Percentiles rank a stretch among this genome's conserved stretches.
These are phyloP conservation scores for Metroxylon sagu DNA, from an alignment of 176 grass and related monocot species.

Conservation along the genomic window DNA sequence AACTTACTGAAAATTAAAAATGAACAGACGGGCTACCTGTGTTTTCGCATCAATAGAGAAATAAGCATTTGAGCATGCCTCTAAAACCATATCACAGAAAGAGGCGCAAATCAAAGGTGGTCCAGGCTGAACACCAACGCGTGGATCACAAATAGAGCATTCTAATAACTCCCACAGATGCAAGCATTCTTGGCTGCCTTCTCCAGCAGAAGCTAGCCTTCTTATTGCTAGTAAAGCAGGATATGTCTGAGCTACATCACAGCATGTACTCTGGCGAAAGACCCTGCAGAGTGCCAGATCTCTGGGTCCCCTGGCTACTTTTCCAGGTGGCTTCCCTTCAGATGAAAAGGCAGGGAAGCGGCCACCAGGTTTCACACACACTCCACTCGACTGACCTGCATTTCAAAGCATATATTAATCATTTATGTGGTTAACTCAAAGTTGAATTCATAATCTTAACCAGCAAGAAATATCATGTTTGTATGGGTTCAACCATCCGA, in stretches of 20 bases:
- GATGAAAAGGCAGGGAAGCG: slow-evolving; percentile 59
- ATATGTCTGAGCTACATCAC: slow-evolving; percentile 71
- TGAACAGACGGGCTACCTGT: slow-evolving; percentile 42
- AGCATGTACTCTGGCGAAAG: slow-evolving; percentile 82
- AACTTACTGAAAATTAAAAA: too few species aligned
- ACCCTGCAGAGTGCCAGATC: slow-evolving; percentile 80
- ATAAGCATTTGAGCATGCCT: slow-evolving; percentile 77
- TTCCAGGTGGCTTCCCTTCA: slow-evolving; percentile 69
- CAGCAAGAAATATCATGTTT: too few species aligned
- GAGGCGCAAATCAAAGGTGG: slow-evolving; percentile 65
- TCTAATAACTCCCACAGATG: slow-evolving; percentile 93
- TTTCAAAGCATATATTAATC: neutral
- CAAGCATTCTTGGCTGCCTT: slow-evolving; percentile 75
- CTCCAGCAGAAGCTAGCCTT: slow-evolving; percentile 78
- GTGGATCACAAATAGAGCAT: slow-evolving; percentile 89
- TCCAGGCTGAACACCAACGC: slow-evolving; percentile 51
- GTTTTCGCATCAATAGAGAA: slow-evolving; percentile 66
- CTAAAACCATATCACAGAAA: slow-evolving; percentile 79
- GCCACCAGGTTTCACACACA: slow-evolving; percentile 76
- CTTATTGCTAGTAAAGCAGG: slow-evolving; percentile 60
- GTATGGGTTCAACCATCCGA: too few species aligned
- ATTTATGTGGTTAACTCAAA: too few species aligned
- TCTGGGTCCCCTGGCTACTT: slow-evolving; percentile 48
- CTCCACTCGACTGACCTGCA: slow-evolving; percentile 43
- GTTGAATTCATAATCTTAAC: too few species aligned